Evolutionary conservation across 163 green algal genomes (phyloP).

Genomic region (Chlorella variabilis): DNA sequence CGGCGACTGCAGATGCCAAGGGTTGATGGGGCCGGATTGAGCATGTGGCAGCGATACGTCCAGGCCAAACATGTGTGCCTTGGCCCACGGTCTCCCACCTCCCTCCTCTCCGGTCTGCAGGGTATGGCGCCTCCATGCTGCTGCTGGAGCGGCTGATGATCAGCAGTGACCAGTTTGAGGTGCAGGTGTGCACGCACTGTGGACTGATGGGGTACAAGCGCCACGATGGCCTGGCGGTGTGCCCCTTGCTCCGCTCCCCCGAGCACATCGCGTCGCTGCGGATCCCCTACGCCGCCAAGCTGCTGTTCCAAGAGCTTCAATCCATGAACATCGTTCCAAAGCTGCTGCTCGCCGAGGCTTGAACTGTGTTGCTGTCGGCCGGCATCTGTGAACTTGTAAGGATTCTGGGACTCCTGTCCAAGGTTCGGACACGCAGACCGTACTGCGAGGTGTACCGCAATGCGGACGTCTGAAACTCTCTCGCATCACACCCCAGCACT

Average conservation of each 20-base stretch:
- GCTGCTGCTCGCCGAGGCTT: conserved; percentile 69
- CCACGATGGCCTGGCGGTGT: conserved; percentile 81
- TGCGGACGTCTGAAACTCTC: no score
- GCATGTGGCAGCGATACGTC: no score
- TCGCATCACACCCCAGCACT: no score
- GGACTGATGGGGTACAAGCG: conserved; percentile 90
- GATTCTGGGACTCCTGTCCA: no score
- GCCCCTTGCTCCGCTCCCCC: conserved; percentile 62
- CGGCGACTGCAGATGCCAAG: no score
- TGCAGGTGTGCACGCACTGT: conserved; percentile 96
- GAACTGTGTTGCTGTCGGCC: no score
- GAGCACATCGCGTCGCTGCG: conserved; percentile 92
- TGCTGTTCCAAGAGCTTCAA: conserved; percentile 98
- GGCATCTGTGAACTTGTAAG: no score
- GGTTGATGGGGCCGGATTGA: no score
- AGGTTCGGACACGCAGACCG: no score
- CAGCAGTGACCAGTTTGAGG: conserved; percentile 90
- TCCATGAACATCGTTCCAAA: conserved; percentile 98
- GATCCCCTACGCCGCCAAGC: conserved; percentile 98
- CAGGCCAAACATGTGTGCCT: no score
- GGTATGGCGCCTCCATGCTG: conserved; percentile 85
- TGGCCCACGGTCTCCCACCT: no score
- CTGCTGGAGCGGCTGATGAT: conserved; percentile 99
- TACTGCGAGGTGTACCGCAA: no score
- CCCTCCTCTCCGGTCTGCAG: neutral